Conservation (phyloP, 139 green algal genomes). For the Chlorella vulgaris region DNA sequence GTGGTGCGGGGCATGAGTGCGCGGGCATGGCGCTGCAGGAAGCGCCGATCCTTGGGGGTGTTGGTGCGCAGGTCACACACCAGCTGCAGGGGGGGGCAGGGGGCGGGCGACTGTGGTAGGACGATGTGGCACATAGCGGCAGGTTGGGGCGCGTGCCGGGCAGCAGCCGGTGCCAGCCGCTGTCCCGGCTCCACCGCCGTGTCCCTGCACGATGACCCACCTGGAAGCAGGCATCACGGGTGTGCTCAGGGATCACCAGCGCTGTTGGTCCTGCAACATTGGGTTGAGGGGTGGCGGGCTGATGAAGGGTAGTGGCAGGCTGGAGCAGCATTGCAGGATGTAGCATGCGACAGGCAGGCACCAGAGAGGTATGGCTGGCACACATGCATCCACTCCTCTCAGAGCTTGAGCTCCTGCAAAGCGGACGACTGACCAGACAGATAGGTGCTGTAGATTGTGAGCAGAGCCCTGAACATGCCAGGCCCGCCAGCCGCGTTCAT, state of each 20-base stretch:
- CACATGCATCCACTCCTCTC: no score
- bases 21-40: constrained; percentile 23
- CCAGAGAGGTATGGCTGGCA: not conserved
- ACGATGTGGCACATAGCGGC: not conserved
- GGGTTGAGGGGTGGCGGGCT: no score
- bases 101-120: not conserved
- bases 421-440: not conserved
- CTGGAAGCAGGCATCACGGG: constrained; percentile 47
- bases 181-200: no score
- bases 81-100: constrained; percentile 32
- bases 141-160: not conserved
- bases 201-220: not conserved
- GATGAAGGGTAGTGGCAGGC: not conserved
- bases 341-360: not conserved
- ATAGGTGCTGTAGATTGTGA: not conserved
- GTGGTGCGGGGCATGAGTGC: constrained; percentile 21
- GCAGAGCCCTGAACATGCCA: not conserved
- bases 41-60: constrained; percentile 32
- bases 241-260: constrained; percentile 44
- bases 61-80: constrained; percentile 55
- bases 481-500: not conserved
- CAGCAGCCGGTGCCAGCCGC: no score
- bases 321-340: not conserved
- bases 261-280: not conserved
- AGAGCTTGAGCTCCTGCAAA: no score